Conservation (phyloP, 371 early-diverging fungal genomes). For the Rhizomucor pusillus region DNA sequence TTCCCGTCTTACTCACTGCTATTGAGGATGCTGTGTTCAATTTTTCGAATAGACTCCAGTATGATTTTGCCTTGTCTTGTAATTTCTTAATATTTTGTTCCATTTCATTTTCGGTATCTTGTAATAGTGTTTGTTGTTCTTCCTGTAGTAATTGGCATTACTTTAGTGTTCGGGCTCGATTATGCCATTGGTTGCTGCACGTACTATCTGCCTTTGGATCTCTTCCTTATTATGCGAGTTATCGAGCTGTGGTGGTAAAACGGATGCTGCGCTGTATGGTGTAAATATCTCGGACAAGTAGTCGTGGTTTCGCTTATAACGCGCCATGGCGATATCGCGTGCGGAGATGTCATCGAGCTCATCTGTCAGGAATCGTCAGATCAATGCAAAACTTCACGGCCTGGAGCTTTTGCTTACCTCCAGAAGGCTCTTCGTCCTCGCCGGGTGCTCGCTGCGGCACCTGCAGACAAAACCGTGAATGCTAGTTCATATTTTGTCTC, state of each 20-base stretch:
- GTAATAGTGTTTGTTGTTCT: conserved; percentile 25
- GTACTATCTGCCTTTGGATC: conserved; percentile 22
- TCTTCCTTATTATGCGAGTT: conserved; percentile 37
- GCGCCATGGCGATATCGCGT: conserved; percentile 71
- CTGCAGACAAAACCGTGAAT: conserved; percentile 8
- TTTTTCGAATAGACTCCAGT: conserved; percentile 37
- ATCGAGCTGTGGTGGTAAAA: conserved; percentile 39
- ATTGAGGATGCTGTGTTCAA: conserved; percentile 40
- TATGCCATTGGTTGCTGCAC: conserved; percentile 7
- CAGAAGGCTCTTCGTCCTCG: conserved; percentile 23
- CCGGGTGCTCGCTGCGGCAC: conserved; percentile 3
- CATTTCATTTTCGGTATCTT: conserved; percentile 28
- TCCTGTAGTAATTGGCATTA: conserved; percentile 21
- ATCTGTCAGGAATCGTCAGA: conserved; percentile 36
- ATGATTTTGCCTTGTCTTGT: conserved; percentile 32
- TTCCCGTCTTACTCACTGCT: conserved; percentile 29
- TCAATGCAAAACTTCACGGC: background rate
- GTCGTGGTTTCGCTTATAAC: conserved; percentile 81
- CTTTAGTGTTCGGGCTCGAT: conserved; percentile 5
- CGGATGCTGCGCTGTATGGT: conserved; percentile 57
- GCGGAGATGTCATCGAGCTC: conserved; percentile 69
- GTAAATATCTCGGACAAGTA: conserved; percentile 77
- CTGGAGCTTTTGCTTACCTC: conserved; percentile 8
- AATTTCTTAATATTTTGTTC: conserved; percentile 35
- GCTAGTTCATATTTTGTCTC: background rate